These are phyloP conservation scores for Pichia norvegensis DNA, from an alignment of 1,139 yeast genomes.

Conservation along the genomic window DNA sequence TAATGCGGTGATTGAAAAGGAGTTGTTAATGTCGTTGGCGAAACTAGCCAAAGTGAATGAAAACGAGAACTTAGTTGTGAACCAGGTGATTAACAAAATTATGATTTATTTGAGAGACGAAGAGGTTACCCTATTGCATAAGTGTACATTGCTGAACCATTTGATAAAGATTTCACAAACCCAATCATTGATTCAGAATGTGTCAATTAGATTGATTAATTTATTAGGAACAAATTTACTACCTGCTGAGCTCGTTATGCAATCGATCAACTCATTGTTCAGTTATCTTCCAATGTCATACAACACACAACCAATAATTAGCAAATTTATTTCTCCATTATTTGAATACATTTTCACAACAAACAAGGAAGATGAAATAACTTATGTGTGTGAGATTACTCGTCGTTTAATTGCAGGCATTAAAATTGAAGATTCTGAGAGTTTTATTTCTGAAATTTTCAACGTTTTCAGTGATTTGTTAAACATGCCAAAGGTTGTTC, in stretches of 20 bases:
- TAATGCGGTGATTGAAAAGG: constrained; percentile 9
- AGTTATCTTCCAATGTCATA: constrained; percentile 16
- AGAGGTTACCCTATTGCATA: not conserved
- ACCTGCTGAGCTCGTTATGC: constrained; percentile 17
- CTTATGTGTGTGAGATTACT: constrained; percentile 6
- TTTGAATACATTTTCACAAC: constrained; percentile 15
- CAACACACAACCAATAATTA: constrained; percentile 21
- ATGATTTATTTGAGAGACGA: not conserved
- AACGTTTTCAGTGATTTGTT: constrained; percentile 3
- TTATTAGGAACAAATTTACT: constrained; percentile 2
- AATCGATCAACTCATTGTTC: constrained; percentile 25
- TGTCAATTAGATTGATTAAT: constrained; percentile 43
- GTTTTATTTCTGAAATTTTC: constrained; percentile 3
- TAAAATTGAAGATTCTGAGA: constrained; percentile 1
- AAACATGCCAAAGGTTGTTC: not conserved
- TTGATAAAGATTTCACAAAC: constrained; percentile 11
- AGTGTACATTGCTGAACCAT: constrained; percentile 6
- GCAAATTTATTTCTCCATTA: constrained; percentile 24
- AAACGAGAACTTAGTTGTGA: constrained; percentile 11
- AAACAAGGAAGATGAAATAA: not conserved
- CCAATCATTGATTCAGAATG: constrained; percentile 30
- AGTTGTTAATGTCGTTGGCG: constrained; percentile 7
- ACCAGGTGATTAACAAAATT: constrained; percentile 8
- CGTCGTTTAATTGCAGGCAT: constrained; percentile 10
- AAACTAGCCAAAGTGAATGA: constrained; percentile 8